A percentile compares a stretch with the other conserved stretches of the same genome.
Conservation (phyloP, 2,329 filamentous ascomycete species). For the Ophiosphaerella narmari region DNA sequence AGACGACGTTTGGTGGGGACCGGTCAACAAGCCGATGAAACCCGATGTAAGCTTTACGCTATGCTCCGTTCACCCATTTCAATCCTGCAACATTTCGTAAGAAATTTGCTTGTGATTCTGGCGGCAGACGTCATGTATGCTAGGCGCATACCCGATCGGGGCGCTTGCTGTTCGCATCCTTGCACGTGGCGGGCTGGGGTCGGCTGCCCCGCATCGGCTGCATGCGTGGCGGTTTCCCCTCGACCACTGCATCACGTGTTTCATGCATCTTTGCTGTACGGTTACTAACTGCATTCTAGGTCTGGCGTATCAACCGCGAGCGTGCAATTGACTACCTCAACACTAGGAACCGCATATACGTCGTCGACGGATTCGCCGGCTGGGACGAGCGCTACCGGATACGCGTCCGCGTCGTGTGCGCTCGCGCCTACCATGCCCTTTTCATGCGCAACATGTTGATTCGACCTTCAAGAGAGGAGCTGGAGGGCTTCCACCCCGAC, state of each 20-base stretch:
- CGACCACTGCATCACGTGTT: neutral
- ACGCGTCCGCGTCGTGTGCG: slow-evolving; percentile 95
- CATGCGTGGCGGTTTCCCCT: slow-evolving; percentile 24
- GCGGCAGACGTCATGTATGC: slow-evolving; percentile 42
- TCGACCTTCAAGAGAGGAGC: slow-evolving; percentile 85
- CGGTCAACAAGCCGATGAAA: slow-evolving; percentile 98
- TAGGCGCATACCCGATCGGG: slow-evolving; percentile 38
- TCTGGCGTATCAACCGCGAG: slow-evolving; percentile 99
- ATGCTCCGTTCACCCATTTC: slow-evolving; percentile 15
- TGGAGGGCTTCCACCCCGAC: slow-evolving; percentile 97
- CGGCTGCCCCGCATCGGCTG: slow-evolving; percentile 40
- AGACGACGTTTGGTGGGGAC: slow-evolving; percentile 97
- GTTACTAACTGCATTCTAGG: slow-evolving; percentile 58
- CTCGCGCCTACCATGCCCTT: slow-evolving; percentile 97
- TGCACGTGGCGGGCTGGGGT: slow-evolving; percentile 36
- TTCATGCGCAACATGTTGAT: slow-evolving; percentile 99
- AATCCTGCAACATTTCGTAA: slow-evolving; percentile 11
- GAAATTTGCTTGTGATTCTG: slow-evolving; percentile 33
- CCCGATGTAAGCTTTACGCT: slow-evolving; percentile 73
- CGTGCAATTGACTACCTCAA: slow-evolving; percentile 99
- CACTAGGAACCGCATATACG: slow-evolving; percentile 98
- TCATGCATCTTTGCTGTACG: slow-evolving; percentile 31
- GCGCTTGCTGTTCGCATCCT: slow-evolving; percentile 26
- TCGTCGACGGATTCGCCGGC: slow-evolving; percentile 94
- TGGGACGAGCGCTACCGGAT: slow-evolving; percentile 99